phyloP scores from a whole-genome alignment of 306 rosid genomes.

The Corylus americana region DNA sequence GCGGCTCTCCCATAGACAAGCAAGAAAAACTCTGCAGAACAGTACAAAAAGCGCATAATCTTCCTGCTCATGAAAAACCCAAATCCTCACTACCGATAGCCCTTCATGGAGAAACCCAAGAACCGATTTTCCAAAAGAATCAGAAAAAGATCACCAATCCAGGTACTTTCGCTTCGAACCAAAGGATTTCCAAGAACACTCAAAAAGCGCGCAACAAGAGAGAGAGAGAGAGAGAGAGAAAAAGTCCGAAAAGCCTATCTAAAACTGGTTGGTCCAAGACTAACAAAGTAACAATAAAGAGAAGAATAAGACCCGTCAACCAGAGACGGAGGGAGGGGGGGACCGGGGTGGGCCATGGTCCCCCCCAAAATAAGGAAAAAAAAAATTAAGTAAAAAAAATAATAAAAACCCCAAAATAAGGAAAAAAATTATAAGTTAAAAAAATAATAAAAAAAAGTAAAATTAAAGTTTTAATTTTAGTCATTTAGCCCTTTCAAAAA shows the following conservation, averaged over 20 bases:
- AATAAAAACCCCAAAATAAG: too few species aligned
- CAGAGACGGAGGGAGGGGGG: too few species aligned
- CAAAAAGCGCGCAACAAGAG: background rate
- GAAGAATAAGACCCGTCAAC: background rate
- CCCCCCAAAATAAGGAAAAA: too few species aligned
- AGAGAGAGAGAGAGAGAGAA: background rate
- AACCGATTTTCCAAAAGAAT: background rate
- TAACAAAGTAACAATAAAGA: background rate
- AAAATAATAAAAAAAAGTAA: too few species aligned
- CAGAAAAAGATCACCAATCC: conserved; percentile 5
- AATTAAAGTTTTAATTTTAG: too few species aligned
- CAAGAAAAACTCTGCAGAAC: conserved; percentile 1
- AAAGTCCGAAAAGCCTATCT: background rate
- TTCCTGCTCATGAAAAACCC: background rate
- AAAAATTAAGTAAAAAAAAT: too few species aligned
- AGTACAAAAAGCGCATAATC: background rate
- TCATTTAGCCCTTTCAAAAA: too few species aligned
- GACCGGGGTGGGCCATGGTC: too few species aligned
- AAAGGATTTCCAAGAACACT: background rate
- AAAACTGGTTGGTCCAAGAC: background rate
- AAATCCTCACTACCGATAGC: background rate
- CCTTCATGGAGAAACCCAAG: background rate
- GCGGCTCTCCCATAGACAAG: conserved; percentile 9
- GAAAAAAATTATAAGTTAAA: too few species aligned
- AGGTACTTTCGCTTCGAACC: background rate